A percentile compares a stretch with the other conserved stretches of the same genome.
Conservation (phyloP, 2,329 filamentous ascomycete genomes). For the Hypoxylon sp. region DNA sequence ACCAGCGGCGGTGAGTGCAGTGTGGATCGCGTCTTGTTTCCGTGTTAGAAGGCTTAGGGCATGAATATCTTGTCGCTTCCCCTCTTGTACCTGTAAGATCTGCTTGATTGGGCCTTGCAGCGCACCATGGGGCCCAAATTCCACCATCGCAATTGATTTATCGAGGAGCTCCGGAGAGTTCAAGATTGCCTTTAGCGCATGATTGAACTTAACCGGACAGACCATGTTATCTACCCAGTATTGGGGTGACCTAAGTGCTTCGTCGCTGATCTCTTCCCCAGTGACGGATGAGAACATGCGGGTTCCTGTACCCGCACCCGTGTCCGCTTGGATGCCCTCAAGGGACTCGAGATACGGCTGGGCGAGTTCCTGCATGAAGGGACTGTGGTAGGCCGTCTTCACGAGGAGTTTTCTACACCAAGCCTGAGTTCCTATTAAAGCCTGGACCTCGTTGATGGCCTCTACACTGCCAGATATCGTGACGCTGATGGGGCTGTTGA, state of each 20-base stretch:
- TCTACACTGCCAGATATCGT: slow-evolving; percentile 51
- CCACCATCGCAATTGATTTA: slow-evolving; percentile 50
- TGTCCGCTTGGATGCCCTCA: slow-evolving; percentile 41
- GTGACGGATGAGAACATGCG: slow-evolving; percentile 53
- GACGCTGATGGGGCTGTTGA: slow-evolving; percentile 52
- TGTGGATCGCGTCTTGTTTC: slow-evolving; percentile 53
- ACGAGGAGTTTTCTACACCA: slow-evolving; percentile 58
- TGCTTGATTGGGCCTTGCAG: slow-evolving; percentile 56
- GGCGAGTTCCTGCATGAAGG: slow-evolving; percentile 57
- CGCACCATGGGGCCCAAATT: slow-evolving; percentile 57
- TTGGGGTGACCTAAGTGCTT: slow-evolving; percentile 43
- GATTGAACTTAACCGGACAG: slow-evolving; percentile 57
- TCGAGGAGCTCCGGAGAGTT: slow-evolving; percentile 36
- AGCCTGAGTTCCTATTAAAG: slow-evolving; percentile 50
- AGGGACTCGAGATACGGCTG: slow-evolving; percentile 54
- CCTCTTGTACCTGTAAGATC: slow-evolving; percentile 52
- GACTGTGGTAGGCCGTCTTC: slow-evolving; percentile 62
- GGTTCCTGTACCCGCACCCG: slow-evolving; percentile 30
- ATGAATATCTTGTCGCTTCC: slow-evolving; percentile 48
- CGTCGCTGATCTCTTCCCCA: slow-evolving; percentile 47
- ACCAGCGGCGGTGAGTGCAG: slow-evolving; percentile 51
- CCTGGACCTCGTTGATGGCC: slow-evolving; percentile 52
- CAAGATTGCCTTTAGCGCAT: slow-evolving; percentile 50
- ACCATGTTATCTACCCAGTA: slow-evolving; percentile 56
- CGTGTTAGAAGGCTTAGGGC: slow-evolving; percentile 49